Conservation (phyloP, 768 basidiomycete genomes). For the Bullera alba region DNA sequence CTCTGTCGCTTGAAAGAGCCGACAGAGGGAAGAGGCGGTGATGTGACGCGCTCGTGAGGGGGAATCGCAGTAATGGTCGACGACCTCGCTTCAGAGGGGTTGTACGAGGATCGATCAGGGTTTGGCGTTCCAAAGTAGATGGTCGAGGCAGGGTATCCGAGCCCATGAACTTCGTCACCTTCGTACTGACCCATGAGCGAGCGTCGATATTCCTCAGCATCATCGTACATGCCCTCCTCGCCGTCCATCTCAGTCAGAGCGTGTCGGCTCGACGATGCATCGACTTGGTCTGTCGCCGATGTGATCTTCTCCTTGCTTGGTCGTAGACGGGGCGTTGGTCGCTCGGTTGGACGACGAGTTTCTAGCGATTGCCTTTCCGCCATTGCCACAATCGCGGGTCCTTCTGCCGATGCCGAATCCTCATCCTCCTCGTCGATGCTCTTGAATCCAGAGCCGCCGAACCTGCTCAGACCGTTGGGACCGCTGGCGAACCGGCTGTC, state of each 20-base stretch:
- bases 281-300: constrained; percentile 15
- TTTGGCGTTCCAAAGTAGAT: constrained; percentile 42
- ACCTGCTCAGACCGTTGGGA: constrained; percentile 24
- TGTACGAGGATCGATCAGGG: constrained; percentile 11
- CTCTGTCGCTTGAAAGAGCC: constrained; percentile 36
- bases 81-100: constrained; percentile 6
- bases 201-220: constrained; percentile 34
- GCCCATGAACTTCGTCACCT: constrained; percentile 20
- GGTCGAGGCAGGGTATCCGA: constrained; percentile 41
- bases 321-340: constrained; percentile 17
- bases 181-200: constrained; percentile 12
- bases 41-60: constrained; percentile 18
- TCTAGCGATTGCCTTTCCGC: constrained; percentile 40
- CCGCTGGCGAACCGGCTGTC: constrained; percentile 14
- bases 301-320: constrained; percentile 20
- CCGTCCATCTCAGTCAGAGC: constrained; percentile 4
- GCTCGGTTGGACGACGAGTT: constrained; percentile 26
- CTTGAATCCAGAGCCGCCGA: constrained; percentile 35
- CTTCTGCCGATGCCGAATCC: constrained; percentile 27
- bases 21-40: constrained; percentile 42
- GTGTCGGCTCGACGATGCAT: constrained; percentile 8
- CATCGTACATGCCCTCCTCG: constrained; percentile 31
- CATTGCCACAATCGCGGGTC: constrained; percentile 32
- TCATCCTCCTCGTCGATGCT: constrained; percentile 40
- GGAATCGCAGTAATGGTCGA: constrained; percentile 41